These are phyloP conservation scores for Plasmodium vinckei DNA, from an alignment of 169 alveolate genomes.

Conservation along the genomic window DNA sequence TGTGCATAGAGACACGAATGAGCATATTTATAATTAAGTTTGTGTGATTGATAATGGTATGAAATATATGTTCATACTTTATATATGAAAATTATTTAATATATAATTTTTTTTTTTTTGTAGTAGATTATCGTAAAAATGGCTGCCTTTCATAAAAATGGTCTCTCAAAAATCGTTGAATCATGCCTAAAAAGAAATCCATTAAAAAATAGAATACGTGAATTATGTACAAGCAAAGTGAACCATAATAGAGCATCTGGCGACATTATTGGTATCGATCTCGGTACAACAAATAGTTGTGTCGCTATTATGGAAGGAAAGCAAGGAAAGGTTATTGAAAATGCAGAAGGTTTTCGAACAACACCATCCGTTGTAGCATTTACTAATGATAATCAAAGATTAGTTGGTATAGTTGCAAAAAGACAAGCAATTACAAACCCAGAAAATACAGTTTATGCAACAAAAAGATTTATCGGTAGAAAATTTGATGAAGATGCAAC, in stretches of 20 bases:
- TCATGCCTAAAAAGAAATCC: constrained; percentile 55
- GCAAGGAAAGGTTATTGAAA: constrained; percentile 97
- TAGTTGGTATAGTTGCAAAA: constrained; percentile 97
- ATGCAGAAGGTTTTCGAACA: constrained; percentile 96
- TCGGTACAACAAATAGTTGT: constrained; percentile 99
- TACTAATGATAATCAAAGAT: constrained; percentile 96
- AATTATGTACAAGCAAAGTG: constrained; percentile 48
- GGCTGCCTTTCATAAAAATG: constrained; percentile 44
- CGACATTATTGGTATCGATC: constrained; percentile 97
- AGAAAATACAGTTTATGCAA: constrained; percentile 95
- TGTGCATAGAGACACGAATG: too few relatives aligned
- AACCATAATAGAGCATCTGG: constrained; percentile 83
- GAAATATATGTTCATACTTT: too few relatives aligned
- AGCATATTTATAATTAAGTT: too few relatives aligned
- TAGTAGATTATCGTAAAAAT: constrained; percentile 1
- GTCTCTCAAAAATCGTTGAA: constrained; percentile 41
- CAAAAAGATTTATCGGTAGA: constrained; percentile 97
- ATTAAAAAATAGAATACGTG: constrained; percentile 25
- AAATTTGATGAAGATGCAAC: constrained; percentile 96
- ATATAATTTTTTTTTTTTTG: constrained; percentile 13
- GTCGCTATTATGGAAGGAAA: constrained; percentile 98
- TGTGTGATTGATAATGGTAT: too few relatives aligned
- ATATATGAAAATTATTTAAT: not conserved
- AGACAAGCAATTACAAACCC: constrained; percentile 98
- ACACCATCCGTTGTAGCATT: constrained; percentile 99